Conservation (phyloP, 2,329 filamentous ascomycete species). For the Colletotrichum sp. region DNA sequence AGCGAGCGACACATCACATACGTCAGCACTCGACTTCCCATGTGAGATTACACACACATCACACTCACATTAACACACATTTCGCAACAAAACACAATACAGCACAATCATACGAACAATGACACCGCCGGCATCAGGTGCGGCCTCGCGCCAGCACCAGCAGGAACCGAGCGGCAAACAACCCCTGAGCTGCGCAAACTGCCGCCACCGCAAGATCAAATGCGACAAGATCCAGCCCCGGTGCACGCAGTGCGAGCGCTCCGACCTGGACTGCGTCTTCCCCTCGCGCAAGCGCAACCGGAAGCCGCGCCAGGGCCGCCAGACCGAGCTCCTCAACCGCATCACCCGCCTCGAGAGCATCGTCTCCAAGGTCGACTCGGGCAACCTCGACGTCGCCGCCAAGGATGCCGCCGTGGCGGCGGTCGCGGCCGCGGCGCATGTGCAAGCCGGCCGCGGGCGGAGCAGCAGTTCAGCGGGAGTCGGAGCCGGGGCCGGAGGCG, state of each 20-base stretch:
- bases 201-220: constrained; percentile 66
- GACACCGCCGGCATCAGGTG: constrained; percentile 5
- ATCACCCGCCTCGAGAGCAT: constrained; percentile 49
- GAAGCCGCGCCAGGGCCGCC: constrained; percentile 42
- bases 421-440: neutral
- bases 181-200: constrained; percentile 61
- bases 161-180: constrained; percentile 24
- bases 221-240: constrained; percentile 59
- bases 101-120: neutral
- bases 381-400: neutral
- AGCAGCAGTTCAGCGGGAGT: constrained; percentile 23
- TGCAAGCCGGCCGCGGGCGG: neutral
- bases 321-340: constrained; percentile 47
- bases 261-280: constrained; percentile 50
- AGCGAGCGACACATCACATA: constrained; percentile 11
- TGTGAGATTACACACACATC: neutral
- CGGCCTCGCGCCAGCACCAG: neutral
- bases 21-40: neutral
- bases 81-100: neutral
- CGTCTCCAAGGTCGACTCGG: constrained; percentile 45
- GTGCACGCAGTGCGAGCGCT: constrained; percentile 57
- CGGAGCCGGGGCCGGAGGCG: neutral
- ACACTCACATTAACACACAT: neutral
- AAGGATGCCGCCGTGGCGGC: neutral
- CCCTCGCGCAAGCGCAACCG: constrained; percentile 48